Evolutionary conservation across 495 filamentous ascomycete genomes (phyloP), one percentile per base, ranked within the genome.

Genomic region (Aspergillus bridgeri): DNA sequence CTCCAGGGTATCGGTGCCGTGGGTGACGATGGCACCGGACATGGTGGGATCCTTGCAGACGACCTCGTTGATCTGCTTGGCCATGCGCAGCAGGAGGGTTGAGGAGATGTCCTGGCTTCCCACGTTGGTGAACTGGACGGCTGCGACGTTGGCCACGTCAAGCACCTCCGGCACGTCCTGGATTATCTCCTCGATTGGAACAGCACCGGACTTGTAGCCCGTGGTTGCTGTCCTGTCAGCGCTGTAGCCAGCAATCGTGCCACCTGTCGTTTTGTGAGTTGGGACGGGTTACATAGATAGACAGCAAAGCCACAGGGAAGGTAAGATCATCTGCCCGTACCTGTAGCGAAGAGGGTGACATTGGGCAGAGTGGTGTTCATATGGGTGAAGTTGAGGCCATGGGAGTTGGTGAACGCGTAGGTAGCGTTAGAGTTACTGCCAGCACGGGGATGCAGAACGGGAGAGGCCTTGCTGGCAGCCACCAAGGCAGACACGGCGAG

Each of bases 1-100:
- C 54, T 81, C 77, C 21, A 80, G 66, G 0, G 76, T 78, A 60
- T 81, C 79, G 23, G 79, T 81, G 56, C 79, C 77, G 60, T 81
- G 79, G 51, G 79, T 80, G 51, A 81, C 63, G 20, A 80, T 75
- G 4, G 75, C 76, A 18, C 77, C 76, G 42, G 71, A 63, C 60
- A 74, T 74, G 47, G 69, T 68, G 17, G 73, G 69, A 57, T 74
- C 73, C 38, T 75, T 68, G 57, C 68, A 71, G 58, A 79, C 69
- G 49, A 70, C 69, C 8, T 50, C 56, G 61, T 76, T 75, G 48
- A 81, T 68, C 21, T 65, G 63, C 46, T 75, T 66, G 43, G 74
- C 68, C 47, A 79, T 59, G 51, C 71, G 72, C 33, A 81, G 63
- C 13, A 75, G 70, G 58, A 81, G 69, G 33, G 67, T 59, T 11